Conservation (phyloP, 179 eudicot species). For the Heliamphora pulchella region DNA sequence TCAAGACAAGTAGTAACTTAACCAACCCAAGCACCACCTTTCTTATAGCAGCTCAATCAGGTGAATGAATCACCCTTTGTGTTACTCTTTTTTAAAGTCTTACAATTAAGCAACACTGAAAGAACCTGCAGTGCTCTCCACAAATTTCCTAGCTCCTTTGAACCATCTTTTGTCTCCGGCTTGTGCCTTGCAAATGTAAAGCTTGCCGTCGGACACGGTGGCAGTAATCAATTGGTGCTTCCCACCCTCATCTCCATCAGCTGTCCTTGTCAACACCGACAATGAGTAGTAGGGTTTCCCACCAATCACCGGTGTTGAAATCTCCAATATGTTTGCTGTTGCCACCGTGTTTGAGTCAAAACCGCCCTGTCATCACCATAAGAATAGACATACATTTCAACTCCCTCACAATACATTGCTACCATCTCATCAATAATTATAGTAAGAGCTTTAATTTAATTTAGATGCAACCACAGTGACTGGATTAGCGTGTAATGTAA, state of each 20-base stretch:
- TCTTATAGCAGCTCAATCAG: background rate
- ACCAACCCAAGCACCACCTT: slow-evolving; percentile 13
- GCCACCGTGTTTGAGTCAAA: slow-evolving; percentile 73
- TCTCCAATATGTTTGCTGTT: slow-evolving; percentile 73
- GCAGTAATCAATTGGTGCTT: slow-evolving; percentile 86
- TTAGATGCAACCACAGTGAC: too few relatives aligned
- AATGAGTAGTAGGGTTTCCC: slow-evolving; percentile 70
- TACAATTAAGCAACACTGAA: slow-evolving; percentile 67
- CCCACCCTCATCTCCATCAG: slow-evolving; percentile 96
- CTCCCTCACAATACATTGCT: too few relatives aligned
- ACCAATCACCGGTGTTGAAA: slow-evolving; percentile 39
- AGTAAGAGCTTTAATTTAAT: background rate
- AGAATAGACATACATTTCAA: background rate
- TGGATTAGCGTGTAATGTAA: too few relatives aligned
- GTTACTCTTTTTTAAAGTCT: too few relatives aligned
- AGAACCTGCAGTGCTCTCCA: slow-evolving; percentile 69
- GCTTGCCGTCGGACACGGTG: slow-evolving; percentile 79
- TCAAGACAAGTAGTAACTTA: too few relatives aligned
- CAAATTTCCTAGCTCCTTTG: slow-evolving; percentile 81
- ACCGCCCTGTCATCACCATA: slow-evolving; percentile 56
- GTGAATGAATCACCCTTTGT: too few relatives aligned
- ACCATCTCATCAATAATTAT: background rate
- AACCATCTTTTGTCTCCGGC: slow-evolving; percentile 99
- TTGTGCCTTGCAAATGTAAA: slow-evolving; percentile 96
- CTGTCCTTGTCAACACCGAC: slow-evolving; percentile 85